phyloP scores from a whole-genome alignment of 805 yeast species.

The Candida germanica region DNA sequence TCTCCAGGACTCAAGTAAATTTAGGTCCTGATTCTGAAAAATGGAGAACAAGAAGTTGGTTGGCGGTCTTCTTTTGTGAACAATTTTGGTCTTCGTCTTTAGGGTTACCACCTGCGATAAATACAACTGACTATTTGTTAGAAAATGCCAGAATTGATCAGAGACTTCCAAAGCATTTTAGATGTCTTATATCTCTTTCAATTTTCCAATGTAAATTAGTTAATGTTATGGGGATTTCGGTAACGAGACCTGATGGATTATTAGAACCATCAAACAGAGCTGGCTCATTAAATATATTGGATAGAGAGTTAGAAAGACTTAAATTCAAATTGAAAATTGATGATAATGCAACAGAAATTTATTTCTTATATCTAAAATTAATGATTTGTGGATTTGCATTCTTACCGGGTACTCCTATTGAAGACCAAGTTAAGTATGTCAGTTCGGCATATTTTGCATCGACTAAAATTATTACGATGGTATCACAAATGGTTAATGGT shows the following conservation, averaged over 20 bases:
- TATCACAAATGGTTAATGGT: slow-evolving; percentile 56
- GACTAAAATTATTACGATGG: slow-evolving; percentile 75
- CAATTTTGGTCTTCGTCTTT: slow-evolving; percentile 87
- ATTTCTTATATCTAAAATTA: slow-evolving; percentile 71
- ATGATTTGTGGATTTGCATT: slow-evolving; percentile 89
- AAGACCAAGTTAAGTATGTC: slow-evolving; percentile 81
- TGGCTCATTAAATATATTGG: slow-evolving; percentile 71
- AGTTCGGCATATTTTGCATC: slow-evolving; percentile 77
- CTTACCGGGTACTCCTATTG: slow-evolving; percentile 83
- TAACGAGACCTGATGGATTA: slow-evolving; percentile 82
- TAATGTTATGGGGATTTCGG: slow-evolving; percentile 82
- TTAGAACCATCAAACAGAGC: slow-evolving; percentile 82
- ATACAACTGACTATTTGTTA: slow-evolving; percentile 71
- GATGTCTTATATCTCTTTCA: slow-evolving; percentile 69
- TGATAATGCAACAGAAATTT: slow-evolving; percentile 66
- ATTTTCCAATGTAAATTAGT: slow-evolving; percentile 83
- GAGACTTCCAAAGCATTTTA: slow-evolving; percentile 62
- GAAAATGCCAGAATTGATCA: slow-evolving; percentile 74
- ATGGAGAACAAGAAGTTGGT: slow-evolving; percentile 94
- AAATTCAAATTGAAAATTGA: slow-evolving; percentile 65
- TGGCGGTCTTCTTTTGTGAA: slow-evolving; percentile 81
- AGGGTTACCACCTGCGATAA: slow-evolving; percentile 85
- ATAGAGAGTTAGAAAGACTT: slow-evolving; percentile 72
- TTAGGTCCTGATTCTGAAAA: slow-evolving; percentile 83
- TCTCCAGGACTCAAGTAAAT: slow-evolving; percentile 83